These are phyloP conservation scores for Viola odorata DNA, from an alignment of 345 rosid genomes.

Conservation along the genomic window DNA sequence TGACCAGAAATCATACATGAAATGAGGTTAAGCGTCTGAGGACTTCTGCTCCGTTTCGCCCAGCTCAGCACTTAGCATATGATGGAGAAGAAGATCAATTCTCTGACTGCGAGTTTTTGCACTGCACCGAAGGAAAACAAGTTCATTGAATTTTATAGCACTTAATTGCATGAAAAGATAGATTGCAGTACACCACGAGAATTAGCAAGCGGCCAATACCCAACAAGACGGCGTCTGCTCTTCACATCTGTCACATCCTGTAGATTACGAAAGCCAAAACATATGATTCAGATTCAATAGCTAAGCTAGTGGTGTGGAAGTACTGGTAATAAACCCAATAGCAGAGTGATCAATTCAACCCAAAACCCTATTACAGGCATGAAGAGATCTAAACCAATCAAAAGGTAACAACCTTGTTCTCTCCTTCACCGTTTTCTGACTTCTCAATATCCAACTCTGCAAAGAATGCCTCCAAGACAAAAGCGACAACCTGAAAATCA, in stretches of 20 bases:
- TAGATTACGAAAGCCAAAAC: slow-evolving; percentile 8
- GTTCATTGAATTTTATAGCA: slow-evolving; percentile 1
- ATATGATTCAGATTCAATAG: slow-evolving; percentile 1
- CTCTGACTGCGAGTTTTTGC: slow-evolving; percentile 82
- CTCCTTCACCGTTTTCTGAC: slow-evolving; percentile 45
- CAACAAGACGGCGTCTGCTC: slow-evolving; percentile 41
- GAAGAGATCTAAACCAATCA: background rate
- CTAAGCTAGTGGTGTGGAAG: background rate
- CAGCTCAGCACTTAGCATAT: slow-evolving; percentile 69
- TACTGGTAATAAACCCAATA: background rate
- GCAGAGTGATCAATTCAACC: background rate
- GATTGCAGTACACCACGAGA: slow-evolving; percentile 9
- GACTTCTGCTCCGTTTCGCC: slow-evolving; percentile 17
- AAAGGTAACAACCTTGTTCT: slow-evolving; percentile 44
- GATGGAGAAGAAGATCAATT: slow-evolving; percentile 87
- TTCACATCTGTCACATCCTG: slow-evolving; percentile 47
- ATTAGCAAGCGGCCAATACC: slow-evolving; percentile 31
- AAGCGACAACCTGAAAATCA: slow-evolving; percentile 75
- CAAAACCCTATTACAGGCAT: background rate
- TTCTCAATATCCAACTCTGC: slow-evolving; percentile 87
- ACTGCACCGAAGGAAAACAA: slow-evolving; percentile 37
- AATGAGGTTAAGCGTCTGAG: slow-evolving; percentile 14
- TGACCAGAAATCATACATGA: slow-evolving; percentile 11
- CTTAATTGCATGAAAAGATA: background rate
- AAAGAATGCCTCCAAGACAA: slow-evolving; percentile 98